phyloP scores from a whole-genome alignment of 768 basidiomycete species.

The Mycena epipterygia region DNA sequence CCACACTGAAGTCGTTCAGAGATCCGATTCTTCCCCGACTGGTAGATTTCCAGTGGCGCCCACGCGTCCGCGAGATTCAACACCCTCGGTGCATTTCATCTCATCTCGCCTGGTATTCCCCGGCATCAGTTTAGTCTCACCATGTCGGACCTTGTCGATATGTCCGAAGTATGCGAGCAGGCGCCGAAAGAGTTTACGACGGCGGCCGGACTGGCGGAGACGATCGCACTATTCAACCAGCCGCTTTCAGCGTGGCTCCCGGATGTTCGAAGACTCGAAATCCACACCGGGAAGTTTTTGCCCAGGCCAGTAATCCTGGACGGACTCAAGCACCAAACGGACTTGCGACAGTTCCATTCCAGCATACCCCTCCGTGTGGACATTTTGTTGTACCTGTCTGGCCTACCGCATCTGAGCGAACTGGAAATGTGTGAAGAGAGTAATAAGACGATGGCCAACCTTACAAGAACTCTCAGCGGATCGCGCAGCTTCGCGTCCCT shows the following conservation, averaged over 20 bases:
- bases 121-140: neutral
- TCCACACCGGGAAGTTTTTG: neutral
- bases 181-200: neutral
- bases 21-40: slow-evolving; percentile 1
- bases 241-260: neutral
- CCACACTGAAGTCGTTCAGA: neutral
- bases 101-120: neutral
- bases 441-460: neutral
- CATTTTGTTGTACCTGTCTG: neutral
- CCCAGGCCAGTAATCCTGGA: neutral
- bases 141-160: neutral
- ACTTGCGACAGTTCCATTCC: neutral
- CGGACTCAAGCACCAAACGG: neutral
- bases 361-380: neutral
- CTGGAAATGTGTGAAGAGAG: neutral
- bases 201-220: neutral
- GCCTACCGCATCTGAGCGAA: neutral
- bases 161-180: neutral
- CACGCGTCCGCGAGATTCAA: neutral
- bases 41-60: neutral
- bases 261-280: neutral
- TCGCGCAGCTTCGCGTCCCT: neutral
- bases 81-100: too few relatives aligned
- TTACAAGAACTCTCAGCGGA: neutral
- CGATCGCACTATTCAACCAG: neutral